Evolutionary conservation across 192 early-diverging fungal genomes (phyloP), one percentile per base, ranked within the genome.

Genomic region (Rhizoclosmatium globosum): DNA sequence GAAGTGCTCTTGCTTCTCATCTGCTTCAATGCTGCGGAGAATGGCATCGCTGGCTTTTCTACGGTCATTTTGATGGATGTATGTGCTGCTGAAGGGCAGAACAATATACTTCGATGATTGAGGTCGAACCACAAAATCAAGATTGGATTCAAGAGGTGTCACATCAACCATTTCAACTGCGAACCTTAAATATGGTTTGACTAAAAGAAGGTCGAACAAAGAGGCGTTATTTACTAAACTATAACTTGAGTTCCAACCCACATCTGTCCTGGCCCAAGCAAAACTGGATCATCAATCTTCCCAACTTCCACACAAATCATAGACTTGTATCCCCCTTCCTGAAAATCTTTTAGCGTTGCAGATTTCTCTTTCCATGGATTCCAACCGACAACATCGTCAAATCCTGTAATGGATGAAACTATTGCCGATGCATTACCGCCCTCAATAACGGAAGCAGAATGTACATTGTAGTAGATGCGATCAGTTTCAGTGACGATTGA

Each of bases 281-380:
- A 31, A 31, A 79, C 68, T 19, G 68, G 66, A 42, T 21, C 21
- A 6, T 4, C 60, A 69, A 79, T 66, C 77, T 79, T 64, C 2
- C 81, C 74, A 21, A 81, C 91, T 84, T 98, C 97, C 13, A 98
- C 93, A 75, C 97, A 98, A 58, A 98, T 86, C 94, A 96, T 96
- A 23, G 92, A 76, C 70, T 89, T 85, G 79, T 93, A 97, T 84
- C 50, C 96, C 41, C 92, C 91, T 82, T 97, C 89, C 21, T 84
- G 95, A 85, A 98, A 95, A 82, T 99, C 97, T 6, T 87, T 89
- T 93, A 99, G 93, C 21, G 84, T 91, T 48, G 87, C 82, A 13
- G 97, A 93, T 84, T 95, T 96, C 47, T 94, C 94, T 11, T 86
- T 87, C 97, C 97, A 99, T 4, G 95, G 95, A 76, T 99, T 99